phyloP scores from a whole-genome alignment of 1,139 yeast species.

The Debaryomycetaceae sp. region DNA sequence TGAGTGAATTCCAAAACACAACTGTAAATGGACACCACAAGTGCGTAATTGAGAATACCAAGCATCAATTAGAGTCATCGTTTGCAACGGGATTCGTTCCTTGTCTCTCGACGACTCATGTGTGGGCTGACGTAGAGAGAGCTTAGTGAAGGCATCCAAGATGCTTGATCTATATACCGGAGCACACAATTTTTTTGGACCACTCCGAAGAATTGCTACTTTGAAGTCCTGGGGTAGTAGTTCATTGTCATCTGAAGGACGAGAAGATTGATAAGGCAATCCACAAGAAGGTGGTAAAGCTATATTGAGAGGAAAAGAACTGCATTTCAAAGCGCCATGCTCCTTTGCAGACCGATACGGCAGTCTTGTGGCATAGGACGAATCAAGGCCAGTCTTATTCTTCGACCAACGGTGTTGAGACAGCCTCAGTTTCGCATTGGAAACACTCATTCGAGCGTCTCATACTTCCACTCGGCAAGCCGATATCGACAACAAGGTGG shows the following conservation, averaged over 20 bases:
- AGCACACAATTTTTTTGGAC: not conserved
- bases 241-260: not conserved
- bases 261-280: not conserved
- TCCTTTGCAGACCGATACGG: conserved; percentile 2
- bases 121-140: too few species aligned
- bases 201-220: not conserved
- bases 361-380: not conserved
- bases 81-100: too few species aligned
- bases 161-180: not conserved
- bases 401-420: not conserved
- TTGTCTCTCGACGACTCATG: too few species aligned
- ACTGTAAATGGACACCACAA: too few species aligned
- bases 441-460: not conserved
- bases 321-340: not conserved
- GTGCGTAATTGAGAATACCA: too few species aligned
- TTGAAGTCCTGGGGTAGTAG: not conserved
- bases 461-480: not conserved
- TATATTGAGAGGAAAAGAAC: too few species aligned
- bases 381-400: conserved; percentile 2
- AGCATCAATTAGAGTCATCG: too few species aligned
- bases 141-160: not conserved
- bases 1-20: too few species aligned
- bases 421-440: not conserved
- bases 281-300: too few species aligned
- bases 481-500: not conserved